A percentile compares a stretch with the other conserved stretches of the same genome.
These are phyloP conservation scores for Nemania bipapillata DNA, from an alignment of 2,329 filamentous ascomycete genomes.

Conservation along the genomic window DNA sequence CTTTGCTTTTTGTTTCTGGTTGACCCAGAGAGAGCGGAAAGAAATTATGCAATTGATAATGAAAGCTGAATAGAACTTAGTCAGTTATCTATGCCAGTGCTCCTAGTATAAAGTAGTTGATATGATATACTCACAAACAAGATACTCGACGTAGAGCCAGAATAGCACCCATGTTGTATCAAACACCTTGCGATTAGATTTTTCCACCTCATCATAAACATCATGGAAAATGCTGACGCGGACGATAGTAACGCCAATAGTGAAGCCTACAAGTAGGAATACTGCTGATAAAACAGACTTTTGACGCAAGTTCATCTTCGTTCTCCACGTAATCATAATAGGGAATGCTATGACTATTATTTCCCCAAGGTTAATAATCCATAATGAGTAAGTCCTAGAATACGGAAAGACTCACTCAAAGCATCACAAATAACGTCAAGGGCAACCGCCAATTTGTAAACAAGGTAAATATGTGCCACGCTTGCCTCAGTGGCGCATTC, in stretches of 20 bases:
- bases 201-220: neutral
- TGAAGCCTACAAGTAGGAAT: too few relatives aligned
- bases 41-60: neutral
- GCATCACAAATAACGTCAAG: neutral
- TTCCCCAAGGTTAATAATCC: neutral
- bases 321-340: neutral
- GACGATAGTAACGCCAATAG: too few relatives aligned
- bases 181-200: neutral
- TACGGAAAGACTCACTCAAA: neutral
- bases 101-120: neutral
- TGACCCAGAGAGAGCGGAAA: neutral
- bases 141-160: neutral
- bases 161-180: neutral
- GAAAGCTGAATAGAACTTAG: neutral
- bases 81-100: neutral
- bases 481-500: neutral
- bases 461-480: neutral
- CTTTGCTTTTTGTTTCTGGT: neutral
- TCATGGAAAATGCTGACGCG: neutral
- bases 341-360: neutral
- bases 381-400: neutral
- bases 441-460: neutral
- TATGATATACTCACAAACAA: neutral
- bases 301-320: too few relatives aligned
- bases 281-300: too few relatives aligned